These are phyloP conservation scores for Parastagonospora avenae DNA, from an alignment of 2,329 filamentous ascomycete genomes.

Conservation along the genomic window DNA sequence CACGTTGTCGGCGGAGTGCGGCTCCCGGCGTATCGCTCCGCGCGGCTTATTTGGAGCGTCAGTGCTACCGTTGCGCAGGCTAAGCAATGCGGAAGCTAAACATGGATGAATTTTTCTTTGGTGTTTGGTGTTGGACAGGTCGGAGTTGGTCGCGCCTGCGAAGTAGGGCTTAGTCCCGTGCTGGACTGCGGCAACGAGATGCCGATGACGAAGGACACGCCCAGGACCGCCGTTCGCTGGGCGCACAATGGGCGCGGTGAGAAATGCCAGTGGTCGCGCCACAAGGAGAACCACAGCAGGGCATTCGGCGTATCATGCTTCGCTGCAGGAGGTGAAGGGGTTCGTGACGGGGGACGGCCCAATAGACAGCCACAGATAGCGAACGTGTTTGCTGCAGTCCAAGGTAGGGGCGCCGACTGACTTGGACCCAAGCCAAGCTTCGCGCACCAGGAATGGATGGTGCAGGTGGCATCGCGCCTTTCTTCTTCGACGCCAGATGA, in stretches of 20 bases:
- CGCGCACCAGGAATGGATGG: conserved; percentile 11
- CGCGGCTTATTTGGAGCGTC: not conserved
- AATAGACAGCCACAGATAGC: not conserved
- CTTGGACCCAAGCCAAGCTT: conserved; percentile 9
- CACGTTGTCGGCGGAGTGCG: conserved; percentile 1
- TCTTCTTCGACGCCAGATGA: conserved; percentile 15
- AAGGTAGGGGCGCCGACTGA: not conserved
- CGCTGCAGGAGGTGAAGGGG: conserved; percentile 1
- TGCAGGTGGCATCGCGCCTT: conserved; percentile 12
- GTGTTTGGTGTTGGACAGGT: not conserved
- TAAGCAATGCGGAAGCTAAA: not conserved
- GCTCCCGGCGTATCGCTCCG: not conserved
- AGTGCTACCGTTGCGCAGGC: not conserved
- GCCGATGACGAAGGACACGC: conserved; percentile 1
- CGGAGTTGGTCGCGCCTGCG: not conserved
- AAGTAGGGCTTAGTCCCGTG: conserved; percentile 2
- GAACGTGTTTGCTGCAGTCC: conserved; percentile 1
- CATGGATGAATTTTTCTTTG: conserved; percentile 3
- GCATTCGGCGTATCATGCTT: conserved; percentile 1
- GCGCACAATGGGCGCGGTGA: conserved; percentile 2
- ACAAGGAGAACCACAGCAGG: not conserved
- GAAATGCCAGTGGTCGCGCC: not conserved
- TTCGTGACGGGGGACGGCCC: not conserved
- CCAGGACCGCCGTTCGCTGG: not conserved
- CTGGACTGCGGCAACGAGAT: not conserved